These are phyloP conservation scores for Vinca major DNA, from an alignment of 305 asterid species.

Conservation along the genomic window DNA sequence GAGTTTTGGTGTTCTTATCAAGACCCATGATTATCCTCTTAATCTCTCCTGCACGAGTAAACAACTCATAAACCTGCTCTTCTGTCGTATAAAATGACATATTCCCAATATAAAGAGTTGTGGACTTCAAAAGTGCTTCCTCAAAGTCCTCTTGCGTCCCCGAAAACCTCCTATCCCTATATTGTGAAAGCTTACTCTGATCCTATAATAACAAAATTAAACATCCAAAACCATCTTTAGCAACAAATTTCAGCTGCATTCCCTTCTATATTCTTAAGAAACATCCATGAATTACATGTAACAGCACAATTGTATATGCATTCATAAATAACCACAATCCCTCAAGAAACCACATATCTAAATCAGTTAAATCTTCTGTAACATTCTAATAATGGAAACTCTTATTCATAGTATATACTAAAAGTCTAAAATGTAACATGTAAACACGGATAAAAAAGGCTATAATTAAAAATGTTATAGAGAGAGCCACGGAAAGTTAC, in stretches of 20 bases:
- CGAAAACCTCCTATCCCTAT: constrained; percentile 84
- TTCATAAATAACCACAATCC: neutral
- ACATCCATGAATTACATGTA: neutral
- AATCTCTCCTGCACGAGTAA: constrained; percentile 87
- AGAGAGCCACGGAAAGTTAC: no score
- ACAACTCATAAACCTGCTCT: constrained; percentile 93
- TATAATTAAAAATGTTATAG: no score
- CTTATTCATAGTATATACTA: no score
- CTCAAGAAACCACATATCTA: neutral
- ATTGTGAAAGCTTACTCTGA: constrained; percentile 73
- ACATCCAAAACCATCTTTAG: neutral
- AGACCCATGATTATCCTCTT: constrained; percentile 91
- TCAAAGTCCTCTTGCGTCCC: constrained; percentile 92
- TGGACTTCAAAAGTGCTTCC: constrained; percentile 55
- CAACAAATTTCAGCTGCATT: neutral
- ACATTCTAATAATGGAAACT: no score
- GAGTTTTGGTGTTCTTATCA: constrained; percentile 88
- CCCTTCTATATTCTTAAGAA: neutral
- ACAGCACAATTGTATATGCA: neutral
- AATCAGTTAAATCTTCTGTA: neutral
- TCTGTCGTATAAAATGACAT: constrained; percentile 95
- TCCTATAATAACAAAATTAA: constrained; percentile 34
- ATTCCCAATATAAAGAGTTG: constrained; percentile 75
- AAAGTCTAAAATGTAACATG: no score
- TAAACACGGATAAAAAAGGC: no score